Conservation (phyloP, 2,329 filamentous ascomycete genomes). For the Cercospora zeae-maydis region DNA sequence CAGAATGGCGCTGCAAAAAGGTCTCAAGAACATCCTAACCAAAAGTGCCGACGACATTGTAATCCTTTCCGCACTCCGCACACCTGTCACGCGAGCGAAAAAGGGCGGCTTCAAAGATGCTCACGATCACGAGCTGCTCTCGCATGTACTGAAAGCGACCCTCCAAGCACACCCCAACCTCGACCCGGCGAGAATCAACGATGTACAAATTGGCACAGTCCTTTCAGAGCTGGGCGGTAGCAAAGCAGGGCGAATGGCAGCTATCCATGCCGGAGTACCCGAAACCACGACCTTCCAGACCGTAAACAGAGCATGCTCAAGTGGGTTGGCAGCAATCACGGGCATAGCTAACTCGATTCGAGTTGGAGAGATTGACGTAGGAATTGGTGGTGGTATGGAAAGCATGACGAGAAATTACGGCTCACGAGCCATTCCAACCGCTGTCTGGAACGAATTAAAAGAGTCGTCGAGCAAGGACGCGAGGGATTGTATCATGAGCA, state of each 20-base stretch:
- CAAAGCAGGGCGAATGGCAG: slow-evolving; percentile 87
- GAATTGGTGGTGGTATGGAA: slow-evolving; percentile 88
- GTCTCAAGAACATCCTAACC: slow-evolving; percentile 70
- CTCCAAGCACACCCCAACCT: slow-evolving; percentile 69
- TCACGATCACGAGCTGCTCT: slow-evolving; percentile 84
- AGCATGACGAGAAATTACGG: slow-evolving; percentile 94
- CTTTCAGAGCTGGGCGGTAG: slow-evolving; percentile 85
- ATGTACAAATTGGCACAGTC: slow-evolving; percentile 83
- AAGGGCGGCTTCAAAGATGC: slow-evolving; percentile 82
- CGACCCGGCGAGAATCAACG: slow-evolving; percentile 66
- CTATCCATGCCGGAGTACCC: slow-evolving; percentile 77
- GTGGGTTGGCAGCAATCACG: slow-evolving; percentile 73
- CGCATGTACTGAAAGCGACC: slow-evolving; percentile 63
- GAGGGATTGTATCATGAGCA: slow-evolving; percentile 85
- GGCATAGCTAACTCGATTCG: slow-evolving; percentile 70
- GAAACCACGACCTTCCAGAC: slow-evolving; percentile 74
- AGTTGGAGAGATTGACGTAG: slow-evolving; percentile 66
- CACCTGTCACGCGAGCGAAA: slow-evolving; percentile 77
- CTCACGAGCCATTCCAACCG: slow-evolving; percentile 73
- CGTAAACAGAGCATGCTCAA: slow-evolving; percentile 82
- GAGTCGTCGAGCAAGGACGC: slow-evolving; percentile 65
- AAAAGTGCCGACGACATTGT: slow-evolving; percentile 80
- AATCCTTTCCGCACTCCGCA: slow-evolving; percentile 85
- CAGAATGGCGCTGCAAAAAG: slow-evolving; percentile 41
- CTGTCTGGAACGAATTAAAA: slow-evolving; percentile 71